Base-by-base conservation (phyloP, 2,329 filamentous ascomycete species). In the Alternaria hordeiaustralica region DNA sequence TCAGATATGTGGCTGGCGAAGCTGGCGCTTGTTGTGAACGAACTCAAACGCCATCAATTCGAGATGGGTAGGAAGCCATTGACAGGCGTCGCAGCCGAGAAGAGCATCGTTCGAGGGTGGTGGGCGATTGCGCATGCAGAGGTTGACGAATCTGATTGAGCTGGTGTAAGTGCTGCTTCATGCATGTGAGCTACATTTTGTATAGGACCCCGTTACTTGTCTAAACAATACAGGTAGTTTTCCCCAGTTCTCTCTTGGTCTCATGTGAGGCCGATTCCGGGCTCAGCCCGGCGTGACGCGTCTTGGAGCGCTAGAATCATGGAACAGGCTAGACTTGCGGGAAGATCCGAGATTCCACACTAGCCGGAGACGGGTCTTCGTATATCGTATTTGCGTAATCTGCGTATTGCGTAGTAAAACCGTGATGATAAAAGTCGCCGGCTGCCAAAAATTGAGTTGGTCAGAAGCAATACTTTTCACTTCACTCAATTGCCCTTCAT, bases 21-120 rank as follows among this genome's bases (percentile, higher is more conserved):
- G 44, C 30, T 60, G 23, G 51, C 44, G n/a, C 23, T 44, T 9
- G 43, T 60, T 23, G 51, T 50, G 11, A 33, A 55, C 30, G 44
- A 60, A 44, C 44, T 60, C 6, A 56, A 56, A 33, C 30, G 53
- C 15, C 44, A 60, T 49, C 58, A 44, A 26, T 56, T 60, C 28
- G 58, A 60, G 51, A 60, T 50, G 51, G 51, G 44, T 49, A 54
- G 49, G 50, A 56, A 43, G 57, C 47, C 57, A 33, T 46, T 55
- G 41, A 36, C 41, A 4, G 49, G 57, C 15, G n/a, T 13, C n/a
- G 36, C 26, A 12, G 57, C 57, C 13, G 57, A 60, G 41, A 55
- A 47, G 49, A 60, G 57, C 45, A 56, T 56, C 18, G 44, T 60
- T 25, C 51, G 50, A 36, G 51, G 58, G 6, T 55, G 50, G 50